Base-by-base conservation (phyloP, 805 yeast species). In the Candida vartiovaarae region DNA sequence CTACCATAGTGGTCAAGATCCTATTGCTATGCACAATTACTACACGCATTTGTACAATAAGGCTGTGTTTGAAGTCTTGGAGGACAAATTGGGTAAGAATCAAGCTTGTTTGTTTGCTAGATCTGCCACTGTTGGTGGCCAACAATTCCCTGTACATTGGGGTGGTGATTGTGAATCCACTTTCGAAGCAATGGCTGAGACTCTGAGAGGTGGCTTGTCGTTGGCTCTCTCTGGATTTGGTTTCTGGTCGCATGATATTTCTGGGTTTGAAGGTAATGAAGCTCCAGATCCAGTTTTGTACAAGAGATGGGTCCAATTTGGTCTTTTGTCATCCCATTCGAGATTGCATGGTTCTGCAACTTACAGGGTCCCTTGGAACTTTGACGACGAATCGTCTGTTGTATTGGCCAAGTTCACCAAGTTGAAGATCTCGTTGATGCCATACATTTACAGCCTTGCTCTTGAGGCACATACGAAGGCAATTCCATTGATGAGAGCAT, bases 101-200 rank as follows among this genome's bases (percentile, higher is more conserved):
- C 45, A 52, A 33, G 56, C 56, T 0, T 42, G 51, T 32, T 39
- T 52, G 33, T 52, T 52, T 42, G 56, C 56, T 9, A 48, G 56
- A 49, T 52, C 56, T 29, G 56, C 56, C 10, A 52, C 56, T 27
- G 50, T 43, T 32, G 56, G 56, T 15, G 39, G 52, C 35, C 56
- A 52, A 29, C 50, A 49, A 42, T 52, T 50, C 45, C 56, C 56
- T 8, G 56, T 52, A 10, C 56, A 52, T 39, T 52, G 56, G 56
- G 56, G 56, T 45, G 56, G 56, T 46, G 56, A 52, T 38, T 52
- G 54, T 41, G 54, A 51, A 36, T 48, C 53, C 11, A 49, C 53
- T 23, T 52, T 52, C 34, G 56, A 52, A 39, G 56, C 56, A 6
- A 48, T 52, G 50, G 54, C 56, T 31, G 56, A 52, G 42, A 51